Base-by-base conservation (phyloP, 2,329 filamentous ascomycete genomes). In the Zymoseptoria brevis region DNA sequence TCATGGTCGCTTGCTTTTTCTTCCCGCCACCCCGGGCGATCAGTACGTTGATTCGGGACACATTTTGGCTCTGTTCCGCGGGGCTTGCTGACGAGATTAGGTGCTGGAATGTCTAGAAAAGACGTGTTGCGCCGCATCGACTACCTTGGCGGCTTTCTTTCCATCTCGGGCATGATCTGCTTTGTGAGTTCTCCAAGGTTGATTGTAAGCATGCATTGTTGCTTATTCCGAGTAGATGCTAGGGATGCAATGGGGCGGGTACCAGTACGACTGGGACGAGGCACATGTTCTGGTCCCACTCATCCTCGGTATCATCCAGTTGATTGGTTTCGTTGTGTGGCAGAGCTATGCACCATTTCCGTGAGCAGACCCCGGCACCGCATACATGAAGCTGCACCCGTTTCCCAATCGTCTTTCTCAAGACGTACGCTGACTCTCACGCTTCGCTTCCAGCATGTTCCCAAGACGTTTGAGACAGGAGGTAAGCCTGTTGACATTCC, bases 1-100 rank as follows among this genome's bases (percentile, higher is more conserved):
- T 80, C 3, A 70, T 82, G 50, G 78, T 79, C 1, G 71, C 75
- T 8, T 65, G 81, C 56, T 82, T 82, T 68, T 84, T 83, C 69
- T 77, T 77, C 62, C 81, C 81, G 19, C 81, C 81, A 29, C 76
- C 79, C 2, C 74, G 79, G 13, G 70, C 76, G 55, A 78, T 79
- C 63, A 71, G 35, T 41, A 41, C 35, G 35, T 41, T 41, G 16
- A 41, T 13, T 41, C 35, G 16, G 35, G 35, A 4, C 16, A 11
- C 16, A 16, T 9, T 5, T 13, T 41, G 11, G 35, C 9, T 41
- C 16, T 16, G 16, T 41, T 41, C 35, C 11, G 13, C 8, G 7
- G 8, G 26, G 26, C 35, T 11, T 41, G 16, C 35, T 41, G 35
- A 41, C 35, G 35, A 13, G 35, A 11, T 41, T 8, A 41, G 35